phyloP scores from a whole-genome alignment of 1,284 basidiomycete species.

The Naganishia albida region DNA sequence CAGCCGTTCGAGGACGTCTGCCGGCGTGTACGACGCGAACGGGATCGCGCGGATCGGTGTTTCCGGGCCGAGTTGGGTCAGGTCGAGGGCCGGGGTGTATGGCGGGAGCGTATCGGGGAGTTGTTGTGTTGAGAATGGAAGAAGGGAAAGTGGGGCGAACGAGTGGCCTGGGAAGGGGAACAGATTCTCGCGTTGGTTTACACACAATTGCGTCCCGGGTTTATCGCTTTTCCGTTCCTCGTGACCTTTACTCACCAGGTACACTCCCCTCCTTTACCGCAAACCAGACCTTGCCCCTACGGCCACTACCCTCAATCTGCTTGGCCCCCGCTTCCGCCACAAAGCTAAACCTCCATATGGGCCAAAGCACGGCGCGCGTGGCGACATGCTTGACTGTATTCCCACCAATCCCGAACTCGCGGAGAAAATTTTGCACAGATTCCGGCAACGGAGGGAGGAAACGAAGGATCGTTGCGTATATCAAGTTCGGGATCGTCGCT shows the following conservation, averaged over 20 bases:
- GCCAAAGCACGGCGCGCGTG: constrained; percentile 31
- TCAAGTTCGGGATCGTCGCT: constrained; percentile 33
- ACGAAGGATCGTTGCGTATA: constrained; percentile 30
- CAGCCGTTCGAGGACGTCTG: constrained; percentile 37
- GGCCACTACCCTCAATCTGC: constrained; percentile 18
- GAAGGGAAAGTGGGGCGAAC: constrained; percentile 50
- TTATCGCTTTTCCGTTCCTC: too few relatives aligned
- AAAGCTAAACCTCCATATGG: constrained; percentile 26
- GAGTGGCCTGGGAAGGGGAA: constrained; percentile 48
- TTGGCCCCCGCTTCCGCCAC: constrained; percentile 17
- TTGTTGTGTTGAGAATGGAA: constrained; percentile 47
- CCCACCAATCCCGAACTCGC: constrained; percentile 33
- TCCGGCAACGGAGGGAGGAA: constrained; percentile 27
- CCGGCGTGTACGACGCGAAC: constrained; percentile 47
- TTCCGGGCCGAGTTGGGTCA: constrained; percentile 60
- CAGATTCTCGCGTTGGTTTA: not conserved
- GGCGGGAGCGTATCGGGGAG: constrained; percentile 40
- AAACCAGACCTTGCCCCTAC: constrained; percentile 19
- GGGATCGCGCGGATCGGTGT: constrained; percentile 64
- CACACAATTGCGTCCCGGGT: not conserved
- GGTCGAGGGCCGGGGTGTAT: constrained; percentile 45
- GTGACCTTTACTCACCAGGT: constrained; percentile 11
- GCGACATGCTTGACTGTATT: constrained; percentile 19
- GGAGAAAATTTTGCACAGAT: constrained; percentile 21
- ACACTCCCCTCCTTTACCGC: constrained; percentile 19